Conservation (phyloP, 1,139 yeast species). For the Pichia sp. region DNA sequence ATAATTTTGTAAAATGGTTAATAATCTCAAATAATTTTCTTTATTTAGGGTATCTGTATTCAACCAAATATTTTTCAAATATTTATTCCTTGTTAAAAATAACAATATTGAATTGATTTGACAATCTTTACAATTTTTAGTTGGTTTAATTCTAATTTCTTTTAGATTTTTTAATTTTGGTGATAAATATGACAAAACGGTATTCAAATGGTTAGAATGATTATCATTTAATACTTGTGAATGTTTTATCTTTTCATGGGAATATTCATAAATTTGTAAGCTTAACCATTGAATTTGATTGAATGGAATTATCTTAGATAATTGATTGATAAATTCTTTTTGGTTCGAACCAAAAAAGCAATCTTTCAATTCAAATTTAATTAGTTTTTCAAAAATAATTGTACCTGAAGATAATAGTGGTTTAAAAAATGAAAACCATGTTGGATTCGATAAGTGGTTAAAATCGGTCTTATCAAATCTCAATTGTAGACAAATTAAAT, state of each 20-base stretch:
- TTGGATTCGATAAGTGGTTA: constrained; percentile 19
- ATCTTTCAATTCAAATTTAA: constrained; percentile 16
- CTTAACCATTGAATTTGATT: constrained; percentile 16
- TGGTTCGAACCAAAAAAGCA: constrained; percentile 24
- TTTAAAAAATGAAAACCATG: constrained; percentile 26
- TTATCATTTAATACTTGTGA: not conserved
- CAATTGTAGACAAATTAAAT: constrained; percentile 16
- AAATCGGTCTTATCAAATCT: constrained; percentile 21
- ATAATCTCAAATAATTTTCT: constrained; percentile 11
- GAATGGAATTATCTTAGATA: constrained; percentile 18
- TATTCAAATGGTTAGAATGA: constrained; percentile 3
- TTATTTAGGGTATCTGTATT: constrained; percentile 19
- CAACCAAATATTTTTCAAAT: constrained; percentile 15
- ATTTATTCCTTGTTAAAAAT: constrained; percentile 9
- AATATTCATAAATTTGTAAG: constrained; percentile 23
- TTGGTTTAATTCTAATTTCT: constrained; percentile 20
- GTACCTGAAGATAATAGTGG: not conserved
- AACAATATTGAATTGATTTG: constrained; percentile 19
- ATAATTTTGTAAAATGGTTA: constrained; percentile 4
- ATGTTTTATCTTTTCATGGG: constrained; percentile 22
- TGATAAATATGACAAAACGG: constrained; percentile 12
- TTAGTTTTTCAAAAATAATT: constrained; percentile 14
- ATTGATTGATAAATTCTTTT: constrained; percentile 3
- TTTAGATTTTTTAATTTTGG: constrained; percentile 17
- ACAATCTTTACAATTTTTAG: constrained; percentile 24